Base-by-base conservation (phyloP, 2,329 filamentous ascomycete species). In the Ceratocystiopsis sp. region DNA sequence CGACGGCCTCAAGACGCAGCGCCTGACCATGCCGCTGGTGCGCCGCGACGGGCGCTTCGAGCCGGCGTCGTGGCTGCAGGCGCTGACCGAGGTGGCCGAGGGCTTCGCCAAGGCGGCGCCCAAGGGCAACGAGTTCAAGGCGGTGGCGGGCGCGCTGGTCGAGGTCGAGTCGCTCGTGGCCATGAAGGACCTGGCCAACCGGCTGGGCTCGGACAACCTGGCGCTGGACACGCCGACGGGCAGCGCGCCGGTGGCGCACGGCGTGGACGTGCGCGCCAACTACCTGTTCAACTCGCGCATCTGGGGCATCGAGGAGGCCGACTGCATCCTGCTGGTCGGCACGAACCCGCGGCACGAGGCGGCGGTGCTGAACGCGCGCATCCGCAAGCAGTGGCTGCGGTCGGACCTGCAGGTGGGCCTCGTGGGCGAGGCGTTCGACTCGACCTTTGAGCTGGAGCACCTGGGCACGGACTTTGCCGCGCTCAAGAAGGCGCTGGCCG, bases 241-340 rank as follows among this genome's bases (percentile, higher is more conserved):
- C 49, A 80, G 73, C 62, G 69, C 79, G 50, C 91, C 91, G 14
- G 67, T 95, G 49, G 83, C 89, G 34, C 91, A 98, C 63, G 91
- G 91, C 61, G 67, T 95, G 49, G 91, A 98, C 56, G 74, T 96
- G 46, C 84, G 89, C 51, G 84, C 86, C 46, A 98, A 91, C 68
- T 98, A 93, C 64, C 71, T 85, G 38, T 95, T 98, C 73, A 98
- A 98, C 73, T 94, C 87, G 35, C 84, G 73, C 61, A 93, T 98
- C 57, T 81, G 76, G 60, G 91, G 86, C 56, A 83, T 96, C 35
- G 91, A 98, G 64, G 84, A 94, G 57, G 85, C 89, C 16, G 91
- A 96, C 63, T 77, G 73, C 53, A 84, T 98, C 47, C 78, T 98
- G 43, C 78, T 98, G 46, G 75, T 98, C 50, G 91, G 89, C 52